Base-by-base conservation (phyloP, 164 flowering plant genomes). In the Saururus chinensis region DNA sequence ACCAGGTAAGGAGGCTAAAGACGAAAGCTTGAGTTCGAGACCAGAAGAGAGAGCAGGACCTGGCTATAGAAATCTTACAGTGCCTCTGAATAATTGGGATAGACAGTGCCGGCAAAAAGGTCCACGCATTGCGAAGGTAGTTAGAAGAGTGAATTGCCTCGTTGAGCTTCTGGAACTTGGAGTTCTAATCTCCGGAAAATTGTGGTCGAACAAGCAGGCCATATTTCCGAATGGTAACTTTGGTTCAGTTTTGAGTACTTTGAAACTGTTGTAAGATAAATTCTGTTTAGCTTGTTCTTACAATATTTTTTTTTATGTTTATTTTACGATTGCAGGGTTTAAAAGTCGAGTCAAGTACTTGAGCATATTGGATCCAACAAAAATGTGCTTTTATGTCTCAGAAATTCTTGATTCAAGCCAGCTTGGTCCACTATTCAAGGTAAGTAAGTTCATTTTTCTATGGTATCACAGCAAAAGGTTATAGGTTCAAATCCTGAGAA, bases 81-180 rank as follows among this genome's bases (percentile, higher is more conserved):
- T 70, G 49, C 57, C 68, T 65, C 76, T 74, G 59, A 78, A 78
- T 68, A 84, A 77, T 75, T 26, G 74, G 64, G 89, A 85, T 64
- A 82, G 79, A 68, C 59, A 60, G 61, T 66, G 61, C 59, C 85
- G 80, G 59, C 96, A 83, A 70, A 88, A 85, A 71, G 95, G 99
- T 69, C 97, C 95, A 70, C 93, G 99, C 35, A 83, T 91, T 67
- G 97, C 97, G 45, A 95, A 87, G 75, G 86, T 89, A 22, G 87
- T 90, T 63, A 71, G 96, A 59, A 78, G 89, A 72, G 80, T 88
- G 63, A 87, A 76, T 61, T 82, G 83, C 80, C 81, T 69, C 64
- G 87, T 87, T 49, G 99, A 95, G 79, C 89, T 81, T 70, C 57
- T 95, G 70, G 89, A 87, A 53, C 77, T 58, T 74, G 99, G 99